A percentile compares a stretch with the other conserved stretches of the same genome.
Evolutionary conservation across 108 stramenopile species (phyloP).

Genomic region (Epipyxis sp.): DNA sequence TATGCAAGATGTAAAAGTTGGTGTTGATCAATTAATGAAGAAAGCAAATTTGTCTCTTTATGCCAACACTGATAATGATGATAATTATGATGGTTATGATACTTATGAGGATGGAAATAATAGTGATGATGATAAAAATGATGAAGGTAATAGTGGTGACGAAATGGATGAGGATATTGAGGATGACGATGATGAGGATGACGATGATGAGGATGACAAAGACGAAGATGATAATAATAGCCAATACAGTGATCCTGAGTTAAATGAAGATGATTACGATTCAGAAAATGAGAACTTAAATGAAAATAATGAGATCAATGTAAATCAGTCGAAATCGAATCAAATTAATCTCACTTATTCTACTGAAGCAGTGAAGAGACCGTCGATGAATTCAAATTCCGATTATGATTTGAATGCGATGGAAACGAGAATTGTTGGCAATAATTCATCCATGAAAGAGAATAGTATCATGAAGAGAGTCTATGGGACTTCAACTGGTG

Average conservation of each 20-base stretch:
- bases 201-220: neutral
- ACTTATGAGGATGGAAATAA: neutral
- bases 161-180: conserved; percentile 47
- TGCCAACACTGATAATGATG: neutral
- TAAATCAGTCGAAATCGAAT: conserved; percentile 51
- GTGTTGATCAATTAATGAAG: conserved; percentile 79
- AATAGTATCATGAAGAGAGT: neutral
- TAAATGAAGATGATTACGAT: conserved; percentile 38
- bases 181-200: neutral
- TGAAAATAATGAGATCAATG: conserved; percentile 37
- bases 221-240: conserved; percentile 24
- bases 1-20: conserved; percentile 77
- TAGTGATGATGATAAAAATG: conserved; percentile 14
- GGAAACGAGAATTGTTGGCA: neutral
- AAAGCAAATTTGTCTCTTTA: conserved; percentile 43
- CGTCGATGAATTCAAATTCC: conserved; percentile 10
- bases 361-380: conserved; percentile 30
- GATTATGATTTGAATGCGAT: conserved; percentile 42
- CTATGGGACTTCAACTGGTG: too few relatives aligned
- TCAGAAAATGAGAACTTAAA: conserved; percentile 27
- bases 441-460: neutral
- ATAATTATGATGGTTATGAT: conserved; percentile 11
- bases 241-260: conserved; percentile 46
- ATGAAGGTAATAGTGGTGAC: conserved; percentile 14
- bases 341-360: too few relatives aligned